Conservation (phyloP, 2,329 filamentous ascomycete genomes). For the Ascochyta clinopodiicola region DNA sequence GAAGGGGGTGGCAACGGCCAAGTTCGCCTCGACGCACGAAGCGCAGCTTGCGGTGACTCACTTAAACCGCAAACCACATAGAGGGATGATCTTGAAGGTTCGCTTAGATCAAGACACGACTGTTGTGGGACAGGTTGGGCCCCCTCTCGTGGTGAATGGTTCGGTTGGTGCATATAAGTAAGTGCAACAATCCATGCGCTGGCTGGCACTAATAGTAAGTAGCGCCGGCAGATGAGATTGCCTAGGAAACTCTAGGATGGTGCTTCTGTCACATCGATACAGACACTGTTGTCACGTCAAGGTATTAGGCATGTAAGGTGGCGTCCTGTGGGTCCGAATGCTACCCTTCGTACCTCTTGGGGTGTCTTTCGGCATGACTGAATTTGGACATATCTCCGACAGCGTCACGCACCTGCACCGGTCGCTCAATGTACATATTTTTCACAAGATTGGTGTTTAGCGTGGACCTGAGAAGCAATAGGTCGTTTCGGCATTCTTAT, state of each 20-base stretch:
- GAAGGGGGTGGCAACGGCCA: slow-evolving; percentile 44
- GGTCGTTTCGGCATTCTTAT: slow-evolving; percentile 4
- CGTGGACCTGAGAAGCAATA: background rate
- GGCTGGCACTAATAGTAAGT: slow-evolving; percentile 6
- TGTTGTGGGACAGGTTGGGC: slow-evolving; percentile 39
- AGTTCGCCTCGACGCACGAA: slow-evolving; percentile 38
- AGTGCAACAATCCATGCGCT: slow-evolving; percentile 2
- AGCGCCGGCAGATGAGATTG: slow-evolving; percentile 3
- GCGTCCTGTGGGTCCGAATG: slow-evolving; percentile 5
- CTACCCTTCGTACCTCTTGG: background rate
- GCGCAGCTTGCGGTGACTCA: slow-evolving; percentile 37
- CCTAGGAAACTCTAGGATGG: background rate
- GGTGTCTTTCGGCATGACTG: slow-evolving; percentile 8
- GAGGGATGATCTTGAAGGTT: slow-evolving; percentile 41
- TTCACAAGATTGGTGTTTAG: background rate
- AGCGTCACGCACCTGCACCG: background rate
- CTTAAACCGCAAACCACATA: slow-evolving; percentile 37
- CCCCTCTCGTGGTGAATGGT: slow-evolving; percentile 22
- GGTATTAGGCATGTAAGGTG: slow-evolving; percentile 3
- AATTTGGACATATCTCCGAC: slow-evolving; percentile 17
- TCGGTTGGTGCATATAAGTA: slow-evolving; percentile 15
- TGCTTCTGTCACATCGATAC: background rate
- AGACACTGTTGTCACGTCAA: slow-evolving; percentile 1
- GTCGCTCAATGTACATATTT: slow-evolving; percentile 9
- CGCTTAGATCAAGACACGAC: slow-evolving; percentile 46